Conservation (phyloP, 2,329 filamentous ascomycete species). For the Pseudocercospora macadamiae region DNA sequence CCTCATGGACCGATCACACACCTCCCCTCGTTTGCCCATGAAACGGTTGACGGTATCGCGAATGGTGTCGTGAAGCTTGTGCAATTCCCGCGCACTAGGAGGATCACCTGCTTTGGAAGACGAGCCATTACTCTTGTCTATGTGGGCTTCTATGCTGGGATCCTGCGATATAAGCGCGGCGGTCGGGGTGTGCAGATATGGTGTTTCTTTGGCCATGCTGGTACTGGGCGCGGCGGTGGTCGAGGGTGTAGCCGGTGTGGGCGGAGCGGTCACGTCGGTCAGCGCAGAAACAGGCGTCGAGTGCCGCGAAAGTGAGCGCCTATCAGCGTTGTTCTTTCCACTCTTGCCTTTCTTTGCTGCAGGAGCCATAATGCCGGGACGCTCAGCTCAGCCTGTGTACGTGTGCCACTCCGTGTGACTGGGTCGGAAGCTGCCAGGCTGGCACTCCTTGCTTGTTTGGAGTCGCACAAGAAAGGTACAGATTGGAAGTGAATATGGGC, state of each 20-base stretch:
- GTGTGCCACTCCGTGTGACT: background rate
- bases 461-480: background rate
- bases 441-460: background rate
- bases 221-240: conserved; percentile 53
- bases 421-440: background rate
- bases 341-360: conserved; percentile 37
- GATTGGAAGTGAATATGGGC: no score
- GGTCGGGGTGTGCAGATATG: conserved; percentile 65
- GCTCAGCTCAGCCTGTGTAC: background rate
- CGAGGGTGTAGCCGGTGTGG: conserved; percentile 64
- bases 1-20: conserved; percentile 74
- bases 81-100: conserved; percentile 65
- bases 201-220: conserved; percentile 55
- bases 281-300: conserved; percentile 67
- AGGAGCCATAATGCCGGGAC: conserved; percentile 26
- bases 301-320: conserved; percentile 74
- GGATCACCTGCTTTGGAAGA: conserved; percentile 45
- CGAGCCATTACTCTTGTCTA: conserved; percentile 63
- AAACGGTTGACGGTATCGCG: conserved; percentile 56
- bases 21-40: conserved; percentile 58
- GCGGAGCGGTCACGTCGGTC: conserved; percentile 47
- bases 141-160: conserved; percentile 69
- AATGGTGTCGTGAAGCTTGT: conserved; percentile 66
- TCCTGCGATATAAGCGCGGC: conserved; percentile 55
- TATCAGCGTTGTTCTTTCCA: conserved; percentile 48